Conservation (phyloP, 257 asterid genomes). For the Primulina eburnea region DNA sequence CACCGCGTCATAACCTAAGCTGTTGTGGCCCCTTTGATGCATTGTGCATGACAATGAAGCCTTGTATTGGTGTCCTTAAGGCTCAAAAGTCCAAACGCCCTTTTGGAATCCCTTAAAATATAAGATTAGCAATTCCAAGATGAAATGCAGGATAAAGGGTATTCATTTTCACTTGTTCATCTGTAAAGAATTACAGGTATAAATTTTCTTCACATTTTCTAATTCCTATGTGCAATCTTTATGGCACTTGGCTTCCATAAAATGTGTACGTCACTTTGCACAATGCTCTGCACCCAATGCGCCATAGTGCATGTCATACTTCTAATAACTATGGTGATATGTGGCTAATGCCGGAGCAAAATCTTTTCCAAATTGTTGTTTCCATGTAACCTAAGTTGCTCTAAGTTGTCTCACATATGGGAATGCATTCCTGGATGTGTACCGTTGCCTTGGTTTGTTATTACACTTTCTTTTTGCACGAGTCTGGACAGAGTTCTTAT, state of each 20-base stretch:
- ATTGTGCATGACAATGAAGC: constrained; percentile 33
- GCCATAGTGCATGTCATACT: neutral
- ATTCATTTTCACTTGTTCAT: no score
- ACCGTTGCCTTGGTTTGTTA: neutral
- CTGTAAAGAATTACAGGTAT: no score
- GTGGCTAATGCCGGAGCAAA: neutral
- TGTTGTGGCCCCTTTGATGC: constrained; percentile 38
- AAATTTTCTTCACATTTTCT: neutral
- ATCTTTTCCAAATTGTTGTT: neutral
- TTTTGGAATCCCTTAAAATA: neutral
- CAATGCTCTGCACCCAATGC: no score
- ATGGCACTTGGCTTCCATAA: neutral
- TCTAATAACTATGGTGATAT: neutral
- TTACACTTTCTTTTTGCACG: neutral
- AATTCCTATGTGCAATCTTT: neutral
- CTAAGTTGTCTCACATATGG: neutral
- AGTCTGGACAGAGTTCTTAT: neutral
- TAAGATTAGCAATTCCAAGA: neutral
- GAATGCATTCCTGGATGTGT: neutral
- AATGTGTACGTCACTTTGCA: neutral
- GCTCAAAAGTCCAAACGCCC: neutral
- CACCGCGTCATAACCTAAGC: no score
- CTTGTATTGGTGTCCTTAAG: constrained; percentile 32
- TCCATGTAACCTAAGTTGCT: neutral
- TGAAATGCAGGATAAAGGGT: no score